Evolutionary conservation across 2,329 filamentous ascomycete genomes (phyloP).

Genomic region (Cryoendolithus antarcticus): DNA sequence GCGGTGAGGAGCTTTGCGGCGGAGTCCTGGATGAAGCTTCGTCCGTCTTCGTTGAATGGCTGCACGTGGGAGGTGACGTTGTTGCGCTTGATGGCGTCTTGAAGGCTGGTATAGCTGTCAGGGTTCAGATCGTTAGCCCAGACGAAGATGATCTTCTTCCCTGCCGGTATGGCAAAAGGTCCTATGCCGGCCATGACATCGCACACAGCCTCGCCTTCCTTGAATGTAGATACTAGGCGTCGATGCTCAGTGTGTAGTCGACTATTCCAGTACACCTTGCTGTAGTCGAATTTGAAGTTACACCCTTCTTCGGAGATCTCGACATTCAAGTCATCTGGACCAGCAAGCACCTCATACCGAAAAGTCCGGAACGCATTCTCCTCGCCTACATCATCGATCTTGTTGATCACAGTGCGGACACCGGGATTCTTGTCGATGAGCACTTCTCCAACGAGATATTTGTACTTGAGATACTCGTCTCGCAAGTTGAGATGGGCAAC

Average conservation of each 20-base stretch:
- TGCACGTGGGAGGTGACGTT: constrained; percentile 64
- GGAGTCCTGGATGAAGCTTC: constrained; percentile 62
- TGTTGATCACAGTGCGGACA: constrained; percentile 89
- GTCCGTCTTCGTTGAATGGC: constrained; percentile 71
- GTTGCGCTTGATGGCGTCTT: constrained; percentile 60
- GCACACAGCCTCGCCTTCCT: constrained; percentile 76
- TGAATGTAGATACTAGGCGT: constrained; percentile 62
- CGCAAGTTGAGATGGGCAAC: constrained; percentile 88
- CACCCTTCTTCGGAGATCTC: constrained; percentile 71
- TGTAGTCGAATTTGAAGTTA: constrained; percentile 84
- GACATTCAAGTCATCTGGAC: constrained; percentile 71
- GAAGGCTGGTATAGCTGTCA: constrained; percentile 64
- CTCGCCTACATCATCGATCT: constrained; percentile 74
- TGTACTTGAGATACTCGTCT: constrained; percentile 72
- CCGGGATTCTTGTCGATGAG: constrained; percentile 77
- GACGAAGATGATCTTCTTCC: constrained; percentile 80
- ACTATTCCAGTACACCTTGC: constrained; percentile 97
- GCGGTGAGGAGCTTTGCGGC: constrained; percentile 44
- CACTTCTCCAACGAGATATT: constrained; percentile 71
- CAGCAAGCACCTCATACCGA: constrained; percentile 77
- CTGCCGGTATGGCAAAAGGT: constrained; percentile 85
- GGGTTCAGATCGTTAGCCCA: constrained; percentile 97
- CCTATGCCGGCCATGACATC: constrained; percentile 97
- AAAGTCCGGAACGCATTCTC: constrained; percentile 86
- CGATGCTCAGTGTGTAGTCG: constrained; percentile 82